Percentiles rank a stretch among this genome's conserved stretches.
phyloP scores from a whole-genome alignment of 495 filamentous ascomycete species.

The Aspergillus carlsbadensis region DNA sequence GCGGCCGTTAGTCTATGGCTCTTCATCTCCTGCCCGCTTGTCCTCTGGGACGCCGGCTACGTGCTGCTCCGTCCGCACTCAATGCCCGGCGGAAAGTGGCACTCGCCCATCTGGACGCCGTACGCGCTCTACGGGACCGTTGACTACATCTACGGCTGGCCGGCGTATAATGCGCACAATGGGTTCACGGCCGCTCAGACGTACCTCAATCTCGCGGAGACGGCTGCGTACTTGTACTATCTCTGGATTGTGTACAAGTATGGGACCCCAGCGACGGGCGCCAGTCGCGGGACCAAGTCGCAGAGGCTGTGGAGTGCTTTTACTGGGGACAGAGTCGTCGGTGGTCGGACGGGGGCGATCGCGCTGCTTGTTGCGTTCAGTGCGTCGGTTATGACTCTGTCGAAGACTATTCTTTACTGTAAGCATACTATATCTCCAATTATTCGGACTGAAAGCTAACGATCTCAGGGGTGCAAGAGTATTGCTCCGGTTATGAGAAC shows the following conservation, averaged over 20 bases:
- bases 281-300: constrained; percentile 34
- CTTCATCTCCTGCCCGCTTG: constrained; percentile 71
- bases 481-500: constrained; percentile 72
- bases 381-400: constrained; percentile 75
- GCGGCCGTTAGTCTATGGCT: constrained; percentile 71
- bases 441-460: background rate
- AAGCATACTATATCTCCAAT: constrained; percentile 32
- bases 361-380: constrained; percentile 68
- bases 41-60: constrained; percentile 82
- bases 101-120: constrained; percentile 73
- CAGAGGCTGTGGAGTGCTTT: constrained; percentile 42
- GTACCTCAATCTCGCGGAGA: constrained; percentile 72
- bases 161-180: constrained; percentile 66
- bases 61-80: constrained; percentile 77
- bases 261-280: constrained; percentile 34
- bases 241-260: constrained; percentile 56
- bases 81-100: constrained; percentile 76
- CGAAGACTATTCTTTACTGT: constrained; percentile 90
- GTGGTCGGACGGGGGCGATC: constrained; percentile 57
- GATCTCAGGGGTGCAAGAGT: constrained; percentile 68
- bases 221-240: constrained; percentile 67
- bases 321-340: constrained; percentile 50
- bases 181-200: constrained; percentile 83
- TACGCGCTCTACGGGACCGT: constrained; percentile 80
- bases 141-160: constrained; percentile 84